Conservation (phyloP, 805 yeast genomes). For the Starmerella scarabaei region DNA sequence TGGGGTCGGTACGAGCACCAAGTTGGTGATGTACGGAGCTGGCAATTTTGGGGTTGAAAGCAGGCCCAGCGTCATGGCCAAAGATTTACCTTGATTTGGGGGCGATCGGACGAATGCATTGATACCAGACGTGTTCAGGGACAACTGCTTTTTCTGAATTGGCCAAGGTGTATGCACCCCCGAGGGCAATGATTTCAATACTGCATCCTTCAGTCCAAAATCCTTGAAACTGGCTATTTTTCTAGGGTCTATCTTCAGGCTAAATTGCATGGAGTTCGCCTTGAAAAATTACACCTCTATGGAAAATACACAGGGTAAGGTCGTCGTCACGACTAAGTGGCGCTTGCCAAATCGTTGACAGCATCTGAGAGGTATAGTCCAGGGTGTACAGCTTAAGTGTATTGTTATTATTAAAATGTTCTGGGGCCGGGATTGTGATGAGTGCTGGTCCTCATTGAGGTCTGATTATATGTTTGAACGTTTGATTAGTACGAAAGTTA, state of each 20-base stretch:
- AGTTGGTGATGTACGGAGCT: conserved; percentile 15
- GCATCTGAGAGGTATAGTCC: no score
- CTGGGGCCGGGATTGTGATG: no score
- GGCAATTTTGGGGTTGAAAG: conserved; percentile 10
- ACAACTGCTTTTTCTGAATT: conserved; percentile 24
- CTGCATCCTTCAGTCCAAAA: conserved; percentile 9
- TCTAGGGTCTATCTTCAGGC: conserved; percentile 21
- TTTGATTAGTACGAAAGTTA: no score
- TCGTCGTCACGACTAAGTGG: no score
- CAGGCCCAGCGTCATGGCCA: conserved; percentile 23
- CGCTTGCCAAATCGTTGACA: no score
- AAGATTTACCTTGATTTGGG: conserved; percentile 29
- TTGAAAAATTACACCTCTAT: not conserved
- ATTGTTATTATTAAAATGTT: no score
- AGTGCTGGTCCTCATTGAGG: no score
- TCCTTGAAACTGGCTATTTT: conserved; percentile 19
- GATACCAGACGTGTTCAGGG: conserved; percentile 22
- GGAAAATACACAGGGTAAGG: not conserved
- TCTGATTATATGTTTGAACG: no score
- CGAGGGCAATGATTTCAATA: conserved; percentile 8
- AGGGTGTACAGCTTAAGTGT: no score
- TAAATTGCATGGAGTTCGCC: conserved; percentile 6
- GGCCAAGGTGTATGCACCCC: conserved; percentile 18
- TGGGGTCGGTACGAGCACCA: conserved; percentile 28
- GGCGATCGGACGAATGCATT: conserved; percentile 24